Evolutionary conservation across 2,329 filamentous ascomycete species (phyloP), one percentile per base, ranked within the genome.

Genomic region (Zymoseptoria tritici): DNA sequence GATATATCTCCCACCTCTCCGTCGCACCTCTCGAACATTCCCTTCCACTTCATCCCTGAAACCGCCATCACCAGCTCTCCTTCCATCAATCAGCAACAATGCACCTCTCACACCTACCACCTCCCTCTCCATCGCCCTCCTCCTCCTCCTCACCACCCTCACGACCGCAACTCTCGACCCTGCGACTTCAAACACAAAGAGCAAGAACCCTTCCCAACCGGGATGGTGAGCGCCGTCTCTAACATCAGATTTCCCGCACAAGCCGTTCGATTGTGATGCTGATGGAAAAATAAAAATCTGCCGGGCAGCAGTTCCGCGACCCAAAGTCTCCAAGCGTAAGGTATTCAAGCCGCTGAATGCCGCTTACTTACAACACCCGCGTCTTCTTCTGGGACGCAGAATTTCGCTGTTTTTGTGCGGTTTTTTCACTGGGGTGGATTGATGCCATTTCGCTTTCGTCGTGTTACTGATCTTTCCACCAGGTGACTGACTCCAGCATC

Each of bases 401-500:
- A 74, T 13, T 77, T 76, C 51, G 75, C 74, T 52, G 66, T 76
- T 55, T 77, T 76, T 67, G 51, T 42, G 9, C 36, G 16, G 9
- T 4, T 29, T 29, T 42, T 13, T 42, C 36, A 1, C 36, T 16
- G 36, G 4, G 6, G 36, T 5, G 9, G 7, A 29, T 29, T 2
- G 2, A 11, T 7, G 11, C 16, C 13, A 42, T 42, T 2, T 3
- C 11, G 36, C n/a, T n/a, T n/a, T n/a, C n/a, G n/a, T n/a, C n/a
- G n/a, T n/a, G n/a, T n/a, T n/a, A n/a, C n/a, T n/a, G n/a, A n/a
- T n/a, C n/a, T n/a, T n/a, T n/a, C 9, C 9, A 11, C 11, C 36
- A 42, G 36, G 70, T 67, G n/a, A 74, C 72, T 6, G 76, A 81
- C 67, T 78, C 79, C 67, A 66, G 78, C 58, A 79, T 79, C 65